Conservation (phyloP, 2,329 filamentous ascomycete genomes). For the Macroventuria anomochaeta region DNA sequence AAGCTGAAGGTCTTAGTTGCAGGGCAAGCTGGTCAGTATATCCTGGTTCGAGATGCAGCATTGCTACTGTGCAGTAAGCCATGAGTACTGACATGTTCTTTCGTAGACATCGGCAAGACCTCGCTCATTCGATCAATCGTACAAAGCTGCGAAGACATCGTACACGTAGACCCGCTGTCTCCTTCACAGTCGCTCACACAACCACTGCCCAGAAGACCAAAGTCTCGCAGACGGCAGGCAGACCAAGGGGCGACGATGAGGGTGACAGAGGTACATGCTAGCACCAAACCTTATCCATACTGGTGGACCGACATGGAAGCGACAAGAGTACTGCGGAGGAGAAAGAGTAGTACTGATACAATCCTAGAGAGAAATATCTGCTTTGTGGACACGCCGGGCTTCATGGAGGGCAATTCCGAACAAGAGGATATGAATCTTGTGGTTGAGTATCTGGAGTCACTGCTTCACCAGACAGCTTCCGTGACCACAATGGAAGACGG, state of each 20-base stretch:
- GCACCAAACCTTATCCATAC: conserved; percentile 71
- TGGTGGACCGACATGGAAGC: conserved; percentile 88
- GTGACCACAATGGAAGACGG: conserved; percentile 69
- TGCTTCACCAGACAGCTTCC: conserved; percentile 68
- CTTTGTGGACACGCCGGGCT: conserved; percentile 85
- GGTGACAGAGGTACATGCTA: conserved; percentile 54
- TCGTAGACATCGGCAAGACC: conserved; percentile 80
- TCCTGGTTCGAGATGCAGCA: background rate
- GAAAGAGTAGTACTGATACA: conserved; percentile 72
- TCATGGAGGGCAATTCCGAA: conserved; percentile 53
- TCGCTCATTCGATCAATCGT: conserved; percentile 88
- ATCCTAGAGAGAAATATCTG: conserved; percentile 91
- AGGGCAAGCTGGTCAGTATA: conserved; percentile 70
- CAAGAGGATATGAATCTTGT: conserved; percentile 37
- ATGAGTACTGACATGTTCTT: conserved; percentile 15
- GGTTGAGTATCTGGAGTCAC: conserved; percentile 75
- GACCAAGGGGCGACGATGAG: conserved; percentile 30
- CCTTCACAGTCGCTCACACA: conserved; percentile 36
- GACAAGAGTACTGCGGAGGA: conserved; percentile 63
- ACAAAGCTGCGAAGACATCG: conserved; percentile 86
- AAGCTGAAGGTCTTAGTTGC: conserved; percentile 88
- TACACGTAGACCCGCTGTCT: conserved; percentile 79
- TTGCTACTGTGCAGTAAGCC: background rate
- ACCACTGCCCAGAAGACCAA: conserved; percentile 31
- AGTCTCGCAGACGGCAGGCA: conserved; percentile 34